Evolutionary conservation across 2,329 filamentous ascomycete species (phyloP), one percentile per base, ranked within the genome.

Genomic region (Tolypocladium album): DNA sequence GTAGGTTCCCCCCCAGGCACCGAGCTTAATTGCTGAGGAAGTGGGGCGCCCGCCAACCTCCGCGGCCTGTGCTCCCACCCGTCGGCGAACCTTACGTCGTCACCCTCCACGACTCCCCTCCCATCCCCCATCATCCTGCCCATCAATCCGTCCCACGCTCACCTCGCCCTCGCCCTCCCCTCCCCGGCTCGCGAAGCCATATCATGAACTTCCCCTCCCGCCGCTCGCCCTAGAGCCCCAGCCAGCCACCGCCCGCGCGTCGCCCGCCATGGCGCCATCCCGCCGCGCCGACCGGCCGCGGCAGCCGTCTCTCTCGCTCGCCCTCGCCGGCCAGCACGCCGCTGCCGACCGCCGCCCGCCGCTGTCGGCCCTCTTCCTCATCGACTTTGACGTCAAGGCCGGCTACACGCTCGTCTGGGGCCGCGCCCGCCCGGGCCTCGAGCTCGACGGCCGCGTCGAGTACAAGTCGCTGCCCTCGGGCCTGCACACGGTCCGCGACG

Each of bases 391-490:
- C 75, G 88, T 93, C 76, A 94, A 92, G 74, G 88, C 91, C 68
- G 92, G 92, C 78, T 96, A 88, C 75, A 96, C 91, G 55, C 88
- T 97, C 70, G 85, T 86, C 42, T 97, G 94, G 94, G 91, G 95
- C 73, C 86, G 84, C 65, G 84, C 88, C 15, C 75, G 85, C 1
- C 79, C 85, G 17, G 86, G 84, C 56, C 81, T 93, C 75, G 80
- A 83, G 74, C 82, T 97, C 56, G 90, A 96, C 66, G 91, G 91
- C 59, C 86, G 89, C 31, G 91, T 97, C 68, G 94, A 99, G 75
- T 99, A 92, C 82, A 97, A 97, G 76, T 95, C 91, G 63, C 82
- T 99, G 55, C 94, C 94, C 2, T 97, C 93, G 0, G 94, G 94
- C 31, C 75, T 97, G 57, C 94, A 99, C 75, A 89, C 90, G 60